Evolutionary conservation across 78 protist species (phyloP).

Genomic region (Planoprotostelium fungivorum): DNA sequence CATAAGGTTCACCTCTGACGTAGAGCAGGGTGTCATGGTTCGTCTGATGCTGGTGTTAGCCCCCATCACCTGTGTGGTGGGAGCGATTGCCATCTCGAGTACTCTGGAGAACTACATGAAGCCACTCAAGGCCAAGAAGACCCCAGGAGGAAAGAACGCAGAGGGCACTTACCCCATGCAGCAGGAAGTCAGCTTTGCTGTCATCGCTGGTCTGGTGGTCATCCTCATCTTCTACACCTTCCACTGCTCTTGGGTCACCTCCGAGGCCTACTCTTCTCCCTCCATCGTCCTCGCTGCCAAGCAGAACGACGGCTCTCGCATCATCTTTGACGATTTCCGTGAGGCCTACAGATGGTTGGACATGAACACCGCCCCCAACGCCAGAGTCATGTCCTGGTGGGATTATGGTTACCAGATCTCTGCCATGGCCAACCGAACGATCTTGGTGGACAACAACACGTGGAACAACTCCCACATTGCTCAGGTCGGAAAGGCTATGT

Average conservation of each 20-base stretch:
- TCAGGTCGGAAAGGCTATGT: constrained; percentile 83
- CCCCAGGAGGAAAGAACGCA: background rate
- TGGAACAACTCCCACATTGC: constrained; percentile 99
- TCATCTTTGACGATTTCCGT: constrained; percentile 97
- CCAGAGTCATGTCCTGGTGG: constrained; percentile 98
- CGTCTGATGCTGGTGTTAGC: constrained; percentile 96
- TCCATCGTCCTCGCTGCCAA: constrained; percentile 89
- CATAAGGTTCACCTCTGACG: background rate
- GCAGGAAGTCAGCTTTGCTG: constrained; percentile 44
- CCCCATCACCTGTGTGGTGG: constrained; percentile 90
- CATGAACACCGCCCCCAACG: constrained; percentile 93
- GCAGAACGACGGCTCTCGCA: constrained; percentile 66
- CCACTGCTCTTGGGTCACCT: constrained; percentile 96
- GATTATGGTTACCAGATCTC: constrained; percentile 99
- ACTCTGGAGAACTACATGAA: constrained; percentile 59
- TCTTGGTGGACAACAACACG: constrained; percentile 98
- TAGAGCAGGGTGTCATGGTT: constrained; percentile 92
- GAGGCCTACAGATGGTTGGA: constrained; percentile 99
- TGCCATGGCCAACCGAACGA: constrained; percentile 96
- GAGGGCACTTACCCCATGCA: background rate
- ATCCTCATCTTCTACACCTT: constrained; percentile 75
- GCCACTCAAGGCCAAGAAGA: background rate
- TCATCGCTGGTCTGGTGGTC: constrained; percentile 47
- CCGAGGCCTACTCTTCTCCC: constrained; percentile 97
- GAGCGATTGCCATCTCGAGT: constrained; percentile 79